phyloP scores from a whole-genome alignment of 2,329 filamentous ascomycete genomes.

The Fonsecaea pedrosoi region DNA sequence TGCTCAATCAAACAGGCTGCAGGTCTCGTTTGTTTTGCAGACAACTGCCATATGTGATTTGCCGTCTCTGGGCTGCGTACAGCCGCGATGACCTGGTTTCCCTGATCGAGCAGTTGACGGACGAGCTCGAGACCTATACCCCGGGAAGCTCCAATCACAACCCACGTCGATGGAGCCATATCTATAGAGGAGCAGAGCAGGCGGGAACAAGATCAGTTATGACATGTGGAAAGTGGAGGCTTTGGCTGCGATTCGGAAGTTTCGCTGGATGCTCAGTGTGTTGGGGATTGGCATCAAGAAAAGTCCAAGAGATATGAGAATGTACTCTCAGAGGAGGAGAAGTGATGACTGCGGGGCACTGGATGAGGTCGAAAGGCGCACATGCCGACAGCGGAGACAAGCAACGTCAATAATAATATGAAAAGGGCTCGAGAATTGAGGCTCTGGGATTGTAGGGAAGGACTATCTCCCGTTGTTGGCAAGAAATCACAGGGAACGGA shows the following conservation, averaged over 20 bases:
- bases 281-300: not conserved
- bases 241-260: not conserved
- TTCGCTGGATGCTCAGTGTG: not conserved
- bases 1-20: conserved; percentile 52
- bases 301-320: not conserved
- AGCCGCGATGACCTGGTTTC: conserved; percentile 60
- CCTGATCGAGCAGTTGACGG: conserved; percentile 55
- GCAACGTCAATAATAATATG: not conserved
- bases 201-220: not conserved
- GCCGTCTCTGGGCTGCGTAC: conserved; percentile 54
- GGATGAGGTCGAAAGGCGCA: conserved; percentile 12
- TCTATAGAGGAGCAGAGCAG: not conserved
- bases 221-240: not conserved
- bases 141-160: conserved; percentile 45
- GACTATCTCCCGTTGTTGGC: not conserved
- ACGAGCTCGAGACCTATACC: conserved; percentile 60
- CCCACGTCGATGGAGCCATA: conserved; percentile 41
- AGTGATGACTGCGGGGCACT: conserved; percentile 8
- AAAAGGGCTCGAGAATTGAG: conserved; percentile 4
- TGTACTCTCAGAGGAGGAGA: not conserved
- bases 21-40: conserved; percentile 37
- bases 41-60: conserved; percentile 54
- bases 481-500: not conserved
- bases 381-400: conserved; percentile 12
- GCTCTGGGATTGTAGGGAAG: not conserved